Conservation (phyloP, 2,329 filamentous ascomycete species). For the Xylaria sp. region DNA sequence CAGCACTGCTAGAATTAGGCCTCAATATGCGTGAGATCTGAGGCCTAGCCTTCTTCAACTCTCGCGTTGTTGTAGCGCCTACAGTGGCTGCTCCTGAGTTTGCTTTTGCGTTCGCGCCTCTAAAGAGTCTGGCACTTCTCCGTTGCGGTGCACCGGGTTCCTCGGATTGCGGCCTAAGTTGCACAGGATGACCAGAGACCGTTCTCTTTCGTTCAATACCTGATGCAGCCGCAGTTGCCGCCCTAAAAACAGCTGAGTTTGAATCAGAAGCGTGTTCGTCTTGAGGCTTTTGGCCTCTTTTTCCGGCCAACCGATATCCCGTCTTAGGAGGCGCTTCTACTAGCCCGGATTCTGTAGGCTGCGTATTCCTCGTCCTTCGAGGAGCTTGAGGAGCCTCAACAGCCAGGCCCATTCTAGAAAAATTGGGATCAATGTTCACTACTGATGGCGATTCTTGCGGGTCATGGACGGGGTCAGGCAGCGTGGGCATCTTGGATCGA, state of each 20-base stretch:
- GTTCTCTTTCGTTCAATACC: constrained; percentile 81
- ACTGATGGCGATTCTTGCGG: constrained; percentile 68
- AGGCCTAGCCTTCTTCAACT: constrained; percentile 84
- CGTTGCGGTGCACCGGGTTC: constrained; percentile 69
- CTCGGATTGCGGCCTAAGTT: constrained; percentile 57
- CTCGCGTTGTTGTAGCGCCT: constrained; percentile 67
- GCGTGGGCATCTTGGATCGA: constrained; percentile 52
- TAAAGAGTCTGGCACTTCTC: constrained; percentile 74
- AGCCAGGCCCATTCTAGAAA: constrained; percentile 40
- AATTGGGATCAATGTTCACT: constrained; percentile 48
- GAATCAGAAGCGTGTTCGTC: constrained; percentile 52
- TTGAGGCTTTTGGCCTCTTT: constrained; percentile 44
- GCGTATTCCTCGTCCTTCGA: constrained; percentile 60
- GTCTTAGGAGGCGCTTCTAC: constrained; percentile 68
- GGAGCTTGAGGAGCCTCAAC: constrained; percentile 58
- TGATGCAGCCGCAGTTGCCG: constrained; percentile 47
- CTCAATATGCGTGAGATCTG: constrained; percentile 71
- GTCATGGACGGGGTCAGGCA: constrained; percentile 54
- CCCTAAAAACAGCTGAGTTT: constrained; percentile 46
- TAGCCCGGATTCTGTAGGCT: constrained; percentile 56
- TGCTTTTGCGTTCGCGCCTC: constrained; percentile 69
- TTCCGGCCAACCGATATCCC: constrained; percentile 60
- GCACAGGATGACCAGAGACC: constrained; percentile 80
- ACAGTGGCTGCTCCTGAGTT: constrained; percentile 63
- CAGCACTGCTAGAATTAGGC: constrained; percentile 68